Base-by-base conservation (phyloP, 352 stramenopile genomes). In the Globisporangium cylindrosporum region DNA sequence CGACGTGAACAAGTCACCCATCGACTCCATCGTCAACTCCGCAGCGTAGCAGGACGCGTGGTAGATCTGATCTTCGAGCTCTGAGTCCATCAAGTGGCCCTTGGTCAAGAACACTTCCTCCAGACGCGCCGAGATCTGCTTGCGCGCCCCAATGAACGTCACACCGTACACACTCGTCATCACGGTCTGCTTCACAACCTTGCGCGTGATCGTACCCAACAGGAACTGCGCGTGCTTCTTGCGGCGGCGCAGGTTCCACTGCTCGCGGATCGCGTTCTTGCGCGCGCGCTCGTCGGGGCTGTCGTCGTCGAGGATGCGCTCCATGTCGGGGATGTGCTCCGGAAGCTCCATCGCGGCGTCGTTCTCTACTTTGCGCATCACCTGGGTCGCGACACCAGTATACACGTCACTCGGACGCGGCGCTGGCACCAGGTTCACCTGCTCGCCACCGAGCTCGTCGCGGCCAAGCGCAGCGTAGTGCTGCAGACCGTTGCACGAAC, bases 121-220 rank as follows among this genome's bases (percentile, higher is more conserved):
- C 53, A 99, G 89, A 66, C 98, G 97, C 54, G 95, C 94, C 69
- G 95, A 90, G 71, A 99, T 99, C 90, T 99, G 98, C 72, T 98
- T 94, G 20, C 96, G 89, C 14, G 98, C 98, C n/a, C 98, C 98
- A 66, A 99, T 98, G 73, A 98, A 99, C 9, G 98, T 99, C 27
- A 99, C 98, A 64, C 98, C 98, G 71, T 99, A 99, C 34, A 99
- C 98, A 67, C 94, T 99, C 27, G 98, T 99, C 98, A 99, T 99
- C 1, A 99, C 98, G 51, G 98, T 99, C 79, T 99, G 94, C 84
- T 99, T 99, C 34, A 99, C 97, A 20, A 99, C 96, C 78, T 99
- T 98, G 34, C 97, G 89, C 67, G 81, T 92, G 62, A 95, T 95
- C 9, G 78, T 88, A 18, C 84, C 87, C 2, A 91, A 67, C 46